These are phyloP conservation scores for Parasitella parasitica DNA, from an alignment of 371 early-diverging fungal genomes.

Conservation along the genomic window DNA sequence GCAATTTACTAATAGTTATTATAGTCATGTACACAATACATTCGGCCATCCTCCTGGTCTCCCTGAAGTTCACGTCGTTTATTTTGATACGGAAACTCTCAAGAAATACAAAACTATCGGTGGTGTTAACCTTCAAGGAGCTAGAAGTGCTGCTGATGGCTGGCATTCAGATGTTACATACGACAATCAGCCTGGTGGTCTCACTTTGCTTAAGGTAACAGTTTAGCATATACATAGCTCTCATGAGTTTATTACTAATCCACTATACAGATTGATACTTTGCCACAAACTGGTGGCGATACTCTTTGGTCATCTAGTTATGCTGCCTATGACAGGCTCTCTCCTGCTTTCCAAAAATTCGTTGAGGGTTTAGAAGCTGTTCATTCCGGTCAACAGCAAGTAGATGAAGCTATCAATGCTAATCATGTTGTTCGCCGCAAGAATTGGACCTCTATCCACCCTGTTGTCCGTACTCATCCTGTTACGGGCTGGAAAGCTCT, in stretches of 20 bases:
- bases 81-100: slow-evolving; percentile 24
- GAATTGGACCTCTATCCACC: slow-evolving; percentile 47
- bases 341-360: slow-evolving; percentile 55
- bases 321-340: slow-evolving; percentile 60
- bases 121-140: background rate
- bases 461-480: slow-evolving; percentile 68
- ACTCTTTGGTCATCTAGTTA: slow-evolving; percentile 62
- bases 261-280: slow-evolving; percentile 47
- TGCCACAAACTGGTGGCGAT: slow-evolving; percentile 59
- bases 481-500: slow-evolving; percentile 72
- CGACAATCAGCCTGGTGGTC: slow-evolving; percentile 58
- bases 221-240: too few relatives aligned
- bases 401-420: slow-evolving; percentile 32
- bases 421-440: slow-evolving; percentile 47
- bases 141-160: slow-evolving; percentile 20
- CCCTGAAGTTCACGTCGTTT: slow-evolving; percentile 34
- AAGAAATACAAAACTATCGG: slow-evolving; percentile 1
- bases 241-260: too few relatives aligned
- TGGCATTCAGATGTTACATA: slow-evolving; percentile 64
- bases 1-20: background rate
- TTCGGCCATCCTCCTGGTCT: slow-evolving; percentile 34
- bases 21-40: slow-evolving; percentile 31
- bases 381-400: slow-evolving; percentile 56
- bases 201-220: slow-evolving; percentile 60
- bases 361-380: slow-evolving; percentile 64